Evolutionary conservation across 257 asterid genomes (phyloP).

Genomic region (Solanum lycopersicoides): DNA sequence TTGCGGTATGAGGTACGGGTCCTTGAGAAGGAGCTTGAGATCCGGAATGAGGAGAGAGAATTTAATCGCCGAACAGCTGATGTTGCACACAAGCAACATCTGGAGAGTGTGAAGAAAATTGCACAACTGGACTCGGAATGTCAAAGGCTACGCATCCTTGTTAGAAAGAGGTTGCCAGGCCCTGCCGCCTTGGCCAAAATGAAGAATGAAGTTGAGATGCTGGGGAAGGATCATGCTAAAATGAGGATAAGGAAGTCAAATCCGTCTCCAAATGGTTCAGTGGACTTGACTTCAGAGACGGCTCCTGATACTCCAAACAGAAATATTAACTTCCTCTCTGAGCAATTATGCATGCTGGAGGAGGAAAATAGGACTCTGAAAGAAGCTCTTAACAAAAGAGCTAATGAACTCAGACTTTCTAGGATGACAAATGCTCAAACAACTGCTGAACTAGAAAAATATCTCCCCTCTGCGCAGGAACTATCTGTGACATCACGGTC

Average conservation of each 20-base stretch:
- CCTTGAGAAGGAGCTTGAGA: conserved; percentile 72
- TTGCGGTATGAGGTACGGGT: conserved; percentile 60
- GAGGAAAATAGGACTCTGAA: conserved; percentile 53
- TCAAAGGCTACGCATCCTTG: conserved; percentile 62
- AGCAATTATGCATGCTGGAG: conserved; percentile 42
- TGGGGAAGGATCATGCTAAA: conserved; percentile 36
- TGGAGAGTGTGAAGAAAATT: conserved; percentile 47
- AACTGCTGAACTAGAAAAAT: conserved; percentile 18
- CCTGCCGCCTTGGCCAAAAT: conserved; percentile 61
- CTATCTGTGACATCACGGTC: conserved; percentile 32
- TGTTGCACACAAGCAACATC: conserved; percentile 43
- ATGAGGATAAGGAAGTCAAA: conserved; percentile 37
- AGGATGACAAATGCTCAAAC: conserved; percentile 6
- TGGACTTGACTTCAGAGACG: conserved; percentile 22
- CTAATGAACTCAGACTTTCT: conserved; percentile 17
- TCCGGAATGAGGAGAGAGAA: conserved; percentile 85
- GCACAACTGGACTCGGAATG: conserved; percentile 68
- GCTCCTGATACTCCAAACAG: conserved; percentile 24
- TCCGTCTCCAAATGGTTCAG: conserved; percentile 18
- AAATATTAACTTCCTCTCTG: conserved; percentile 27
- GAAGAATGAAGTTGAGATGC: conserved; percentile 58
- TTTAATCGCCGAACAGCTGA: conserved; percentile 55
- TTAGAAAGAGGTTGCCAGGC: conserved; percentile 65
- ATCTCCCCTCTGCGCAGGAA: conserved; percentile 13
- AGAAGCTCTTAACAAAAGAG: conserved; percentile 27